Percentiles rank a stretch among this genome's conserved stretches.
Conservation (phyloP, 768 basidiomycete species). For the Leccinum uliginosum region DNA sequence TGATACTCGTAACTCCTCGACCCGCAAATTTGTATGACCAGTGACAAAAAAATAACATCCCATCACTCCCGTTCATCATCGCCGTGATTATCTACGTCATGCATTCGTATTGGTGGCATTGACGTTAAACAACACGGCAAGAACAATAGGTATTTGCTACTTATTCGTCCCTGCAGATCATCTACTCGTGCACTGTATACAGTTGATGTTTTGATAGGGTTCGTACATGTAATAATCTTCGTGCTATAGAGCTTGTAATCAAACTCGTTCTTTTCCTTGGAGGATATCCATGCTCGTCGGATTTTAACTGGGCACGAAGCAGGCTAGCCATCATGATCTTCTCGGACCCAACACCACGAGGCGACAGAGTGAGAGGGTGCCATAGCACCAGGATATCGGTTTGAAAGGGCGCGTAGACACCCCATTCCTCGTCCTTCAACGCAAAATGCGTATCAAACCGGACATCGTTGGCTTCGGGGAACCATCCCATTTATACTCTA, state of each 20-base stretch:
- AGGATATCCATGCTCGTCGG: neutral
- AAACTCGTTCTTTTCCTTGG: neutral
- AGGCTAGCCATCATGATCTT: neutral
- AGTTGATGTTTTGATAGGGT: constrained; percentile 31
- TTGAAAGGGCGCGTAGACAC: neutral
- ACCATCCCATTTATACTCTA: constrained; percentile 63
- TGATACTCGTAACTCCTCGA: too few relatives aligned
- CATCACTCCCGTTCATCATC: neutral
- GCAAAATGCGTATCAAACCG: neutral
- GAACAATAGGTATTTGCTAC: constrained; percentile 29
- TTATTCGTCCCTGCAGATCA: constrained; percentile 48
- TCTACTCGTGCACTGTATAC: constrained; percentile 50
- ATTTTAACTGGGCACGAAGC: neutral
- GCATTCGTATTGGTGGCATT: constrained; percentile 39
- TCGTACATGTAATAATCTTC: constrained; percentile 11
- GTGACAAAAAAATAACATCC: neutral
- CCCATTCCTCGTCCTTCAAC: constrained; percentile 12
- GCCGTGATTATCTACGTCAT: constrained; percentile 67
- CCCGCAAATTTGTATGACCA: too few relatives aligned
- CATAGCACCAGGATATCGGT: neutral
- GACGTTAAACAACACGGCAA: constrained; percentile 73
- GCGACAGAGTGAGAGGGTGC: neutral
- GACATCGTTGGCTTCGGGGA: constrained; percentile 34
- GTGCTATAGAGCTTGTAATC: neutral
- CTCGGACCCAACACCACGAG: neutral